Evolutionary conservation across 2,329 filamentous ascomycete genomes (phyloP), one percentile per base, ranked within the genome.

Genomic region (Eurotiales sp.): DNA sequence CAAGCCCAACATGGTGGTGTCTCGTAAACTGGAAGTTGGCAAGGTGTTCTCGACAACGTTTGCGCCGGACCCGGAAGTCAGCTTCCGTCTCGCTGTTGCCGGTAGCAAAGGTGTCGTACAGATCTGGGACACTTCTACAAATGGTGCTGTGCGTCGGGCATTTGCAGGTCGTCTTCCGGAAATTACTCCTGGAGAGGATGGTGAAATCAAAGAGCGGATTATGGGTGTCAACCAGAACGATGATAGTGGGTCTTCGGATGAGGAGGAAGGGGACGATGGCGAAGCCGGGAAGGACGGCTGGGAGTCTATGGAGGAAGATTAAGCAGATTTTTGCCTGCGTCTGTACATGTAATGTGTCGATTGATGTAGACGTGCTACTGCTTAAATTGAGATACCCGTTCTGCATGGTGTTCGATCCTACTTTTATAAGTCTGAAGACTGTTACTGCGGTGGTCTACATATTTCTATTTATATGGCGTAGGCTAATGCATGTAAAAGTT

Each of bases 91-190:
- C 40, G 88, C 91, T 2, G 90, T 99, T 15, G 93, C 92, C 6
- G 93, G 93, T 50, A 97, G 91, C 77, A 95, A 95, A 75, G 93
- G 93, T 41, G 82, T 83, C 30, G 84, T 97, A 65, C 88, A 95
- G 68, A 85, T 99, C 48, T 99, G 93, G 93, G 92, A 97, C 71
- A 96, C 93, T 19, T 86, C 89, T 68, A 99, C 93, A 52, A 99
- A 99, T 68, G 83, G 82, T 12, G 86, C 87, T 22, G 90, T 99
- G 27, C 83, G 93, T 53, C 81, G 86, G 56, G 85, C 87, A 1
- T 99, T 99, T 73, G 90, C 87, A 30, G 82, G 76, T 62, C 85
- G 83, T 52, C 78, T 92, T 52, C 79, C 82, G 30, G 73, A 77
- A 55, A 72, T 82, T 37, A 73, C 77, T 55, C 22, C 51, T 27